These are phyloP conservation scores for Hypericum androsaemum DNA, from an alignment of 345 rosid species.

Conservation along the genomic window DNA sequence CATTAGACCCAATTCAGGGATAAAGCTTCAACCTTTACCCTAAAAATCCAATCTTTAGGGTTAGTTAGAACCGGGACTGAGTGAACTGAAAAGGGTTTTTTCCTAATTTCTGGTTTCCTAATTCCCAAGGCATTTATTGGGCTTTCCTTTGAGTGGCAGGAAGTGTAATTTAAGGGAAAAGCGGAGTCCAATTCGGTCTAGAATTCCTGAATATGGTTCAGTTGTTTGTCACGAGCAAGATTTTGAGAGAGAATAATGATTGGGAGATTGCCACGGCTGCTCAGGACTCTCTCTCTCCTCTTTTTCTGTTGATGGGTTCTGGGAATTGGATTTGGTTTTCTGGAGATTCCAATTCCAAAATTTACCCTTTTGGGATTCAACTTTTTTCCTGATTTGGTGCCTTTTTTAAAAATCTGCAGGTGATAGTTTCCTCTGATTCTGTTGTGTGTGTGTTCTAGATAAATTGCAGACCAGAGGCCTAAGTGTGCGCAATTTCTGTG, in stretches of 20 bases:
- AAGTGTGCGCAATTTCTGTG: no score
- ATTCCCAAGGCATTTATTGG: slow-evolving; percentile 13
- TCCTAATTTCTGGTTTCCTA: neutral
- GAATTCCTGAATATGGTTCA: slow-evolving; percentile 15
- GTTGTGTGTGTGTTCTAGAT: no score
- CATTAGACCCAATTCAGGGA: slow-evolving; percentile 13
- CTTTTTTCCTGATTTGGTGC: no score
- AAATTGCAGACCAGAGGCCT: no score
- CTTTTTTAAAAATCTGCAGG: no score
- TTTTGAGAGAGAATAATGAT: neutral
- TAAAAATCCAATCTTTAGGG: slow-evolving; percentile 5
- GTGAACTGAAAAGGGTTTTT: neutral
- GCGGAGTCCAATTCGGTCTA: slow-evolving; percentile 31
- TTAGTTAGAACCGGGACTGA: neutral
- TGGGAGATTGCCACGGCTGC: slow-evolving; percentile 2
- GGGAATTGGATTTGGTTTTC: no score
- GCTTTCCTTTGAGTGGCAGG: slow-evolving; percentile 1
- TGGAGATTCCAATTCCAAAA: no score
- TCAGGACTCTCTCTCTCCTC: neutral
- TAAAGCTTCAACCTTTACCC: slow-evolving; percentile 9
- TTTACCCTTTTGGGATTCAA: no score
- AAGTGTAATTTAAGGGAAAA: slow-evolving; percentile 28
- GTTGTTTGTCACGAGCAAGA: neutral
- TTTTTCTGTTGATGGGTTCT: no score
- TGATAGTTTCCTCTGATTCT: no score